Percentiles rank a stretch among this genome's conserved stretches.
These are phyloP conservation scores for Termitomyces sp. DNA, from an alignment of 768 basidiomycete species.

Conservation along the genomic window DNA sequence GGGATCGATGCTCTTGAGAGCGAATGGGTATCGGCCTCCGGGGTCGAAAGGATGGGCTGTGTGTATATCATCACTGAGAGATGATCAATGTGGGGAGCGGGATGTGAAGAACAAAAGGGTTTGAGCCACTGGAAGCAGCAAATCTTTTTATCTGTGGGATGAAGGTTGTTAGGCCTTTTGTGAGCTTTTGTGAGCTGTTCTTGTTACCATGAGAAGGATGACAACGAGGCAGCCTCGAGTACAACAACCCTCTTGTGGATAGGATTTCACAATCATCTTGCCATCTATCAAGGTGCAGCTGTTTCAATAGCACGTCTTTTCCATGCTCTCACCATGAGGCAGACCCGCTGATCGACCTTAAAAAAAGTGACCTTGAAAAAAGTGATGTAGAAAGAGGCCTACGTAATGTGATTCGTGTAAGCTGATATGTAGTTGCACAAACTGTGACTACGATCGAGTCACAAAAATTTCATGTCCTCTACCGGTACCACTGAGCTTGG, in stretches of 20 bases:
- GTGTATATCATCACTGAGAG: slow-evolving; percentile 11
- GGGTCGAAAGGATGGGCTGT: slow-evolving; percentile 15
- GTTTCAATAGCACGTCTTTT: slow-evolving; percentile 9
- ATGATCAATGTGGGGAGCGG: neutral
- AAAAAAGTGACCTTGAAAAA: neutral
- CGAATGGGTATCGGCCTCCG: slow-evolving; percentile 8
- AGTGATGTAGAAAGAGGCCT: neutral
- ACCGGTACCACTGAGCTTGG: slow-evolving; percentile 1
- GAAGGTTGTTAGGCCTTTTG: slow-evolving; percentile 2
- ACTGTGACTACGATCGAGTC: slow-evolving; percentile 9
- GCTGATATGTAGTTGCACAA: neutral
- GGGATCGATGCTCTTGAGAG: slow-evolving; percentile 18
- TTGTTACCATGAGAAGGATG: slow-evolving; percentile 12
- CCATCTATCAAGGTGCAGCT: slow-evolving; percentile 7
- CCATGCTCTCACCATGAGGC: slow-evolving; percentile 23
- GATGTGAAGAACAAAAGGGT: neutral
- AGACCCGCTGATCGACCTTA: neutral
- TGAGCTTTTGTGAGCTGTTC: slow-evolving; percentile 4
- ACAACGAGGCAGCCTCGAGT: slow-evolving; percentile 19
- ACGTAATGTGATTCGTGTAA: slow-evolving; percentile 5
- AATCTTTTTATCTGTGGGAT: neutral
- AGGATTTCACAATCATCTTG: slow-evolving; percentile 8
- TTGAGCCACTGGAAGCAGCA: neutral
- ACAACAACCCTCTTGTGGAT: slow-evolving; percentile 7
- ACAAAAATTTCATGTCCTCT: slow-evolving; percentile 20